Evolutionary conservation across 345 rosid species (phyloP).

Genomic region (Trapa incisa): DNA sequence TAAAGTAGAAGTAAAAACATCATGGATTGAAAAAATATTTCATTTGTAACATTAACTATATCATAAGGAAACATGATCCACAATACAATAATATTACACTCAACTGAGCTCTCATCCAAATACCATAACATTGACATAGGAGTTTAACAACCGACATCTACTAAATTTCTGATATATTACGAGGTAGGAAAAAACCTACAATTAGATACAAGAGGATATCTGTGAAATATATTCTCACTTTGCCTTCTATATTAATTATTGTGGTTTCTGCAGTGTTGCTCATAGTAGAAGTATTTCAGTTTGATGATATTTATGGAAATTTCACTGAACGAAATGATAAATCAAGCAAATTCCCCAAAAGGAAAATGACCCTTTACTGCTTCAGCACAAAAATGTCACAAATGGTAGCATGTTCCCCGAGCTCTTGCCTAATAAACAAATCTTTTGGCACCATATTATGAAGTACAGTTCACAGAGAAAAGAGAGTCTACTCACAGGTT

Average conservation of each 20-base stretch:
- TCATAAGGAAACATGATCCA: background rate
- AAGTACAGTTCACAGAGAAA: background rate
- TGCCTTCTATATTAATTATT: too few species aligned
- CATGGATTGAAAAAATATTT: background rate
- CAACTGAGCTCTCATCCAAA: background rate
- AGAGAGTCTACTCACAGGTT: conserved; percentile 54
- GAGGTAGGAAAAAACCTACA: background rate
- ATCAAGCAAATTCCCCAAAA: too few species aligned
- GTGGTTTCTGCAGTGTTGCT: too few species aligned
- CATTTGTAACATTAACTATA: background rate
- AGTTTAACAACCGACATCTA: background rate
- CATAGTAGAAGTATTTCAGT: too few species aligned
- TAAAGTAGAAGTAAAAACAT: conserved; percentile 13
- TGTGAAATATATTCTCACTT: background rate
- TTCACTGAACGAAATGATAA: too few species aligned
- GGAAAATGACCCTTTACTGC: too few species aligned
- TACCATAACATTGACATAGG: background rate
- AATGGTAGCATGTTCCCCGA: background rate
- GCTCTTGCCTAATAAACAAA: background rate
- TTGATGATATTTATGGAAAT: too few species aligned
- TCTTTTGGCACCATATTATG: background rate
- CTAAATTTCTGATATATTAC: background rate
- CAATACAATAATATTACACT: background rate
- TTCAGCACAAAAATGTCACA: background rate
- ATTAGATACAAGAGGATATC: background rate